Evolutionary conservation across 768 basidiomycete species (phyloP).

Genomic region (Leccinum imitatum): DNA sequence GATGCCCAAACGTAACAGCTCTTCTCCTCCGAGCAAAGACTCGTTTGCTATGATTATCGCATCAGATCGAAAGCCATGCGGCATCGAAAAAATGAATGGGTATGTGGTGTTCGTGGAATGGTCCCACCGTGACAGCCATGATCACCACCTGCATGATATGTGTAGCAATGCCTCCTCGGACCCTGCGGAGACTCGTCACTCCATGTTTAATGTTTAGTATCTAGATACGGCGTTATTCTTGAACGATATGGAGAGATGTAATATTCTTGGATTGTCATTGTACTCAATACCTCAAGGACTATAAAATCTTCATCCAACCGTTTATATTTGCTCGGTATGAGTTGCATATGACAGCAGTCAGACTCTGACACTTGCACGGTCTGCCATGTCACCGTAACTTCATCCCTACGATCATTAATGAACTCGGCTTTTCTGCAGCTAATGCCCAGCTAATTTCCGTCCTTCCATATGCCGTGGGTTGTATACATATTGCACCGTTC

Average conservation of each 20-base stretch:
- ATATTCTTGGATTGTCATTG: slow-evolving; percentile 39
- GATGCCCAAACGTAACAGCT: no score
- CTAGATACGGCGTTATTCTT: slow-evolving; percentile 60
- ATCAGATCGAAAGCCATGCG: no score
- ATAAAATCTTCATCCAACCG: slow-evolving; percentile 37
- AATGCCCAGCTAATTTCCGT: slow-evolving; percentile 48
- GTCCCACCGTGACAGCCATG: slow-evolving; percentile 17
- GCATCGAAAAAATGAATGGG: no score
- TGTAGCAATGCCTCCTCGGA: neutral
- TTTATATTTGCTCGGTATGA: slow-evolving; percentile 43
- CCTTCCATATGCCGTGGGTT: slow-evolving; percentile 50
- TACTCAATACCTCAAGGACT: slow-evolving; percentile 47
- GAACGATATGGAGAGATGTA: slow-evolving; percentile 41
- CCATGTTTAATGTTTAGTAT: slow-evolving; percentile 36
- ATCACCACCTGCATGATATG: slow-evolving; percentile 46
- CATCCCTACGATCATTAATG: slow-evolving; percentile 48
- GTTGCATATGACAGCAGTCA: neutral
- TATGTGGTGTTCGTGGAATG: no score
- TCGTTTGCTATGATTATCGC: no score
- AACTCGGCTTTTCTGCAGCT: slow-evolving; percentile 51
- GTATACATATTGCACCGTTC: slow-evolving; percentile 38
- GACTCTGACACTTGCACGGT: slow-evolving; percentile 1
- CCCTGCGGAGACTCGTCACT: slow-evolving; percentile 6
- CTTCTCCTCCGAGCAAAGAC: no score
- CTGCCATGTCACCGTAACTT: slow-evolving; percentile 42